Conservation (phyloP, 2,329 filamentous ascomycete genomes). For the Fusarium acutatum region DNA sequence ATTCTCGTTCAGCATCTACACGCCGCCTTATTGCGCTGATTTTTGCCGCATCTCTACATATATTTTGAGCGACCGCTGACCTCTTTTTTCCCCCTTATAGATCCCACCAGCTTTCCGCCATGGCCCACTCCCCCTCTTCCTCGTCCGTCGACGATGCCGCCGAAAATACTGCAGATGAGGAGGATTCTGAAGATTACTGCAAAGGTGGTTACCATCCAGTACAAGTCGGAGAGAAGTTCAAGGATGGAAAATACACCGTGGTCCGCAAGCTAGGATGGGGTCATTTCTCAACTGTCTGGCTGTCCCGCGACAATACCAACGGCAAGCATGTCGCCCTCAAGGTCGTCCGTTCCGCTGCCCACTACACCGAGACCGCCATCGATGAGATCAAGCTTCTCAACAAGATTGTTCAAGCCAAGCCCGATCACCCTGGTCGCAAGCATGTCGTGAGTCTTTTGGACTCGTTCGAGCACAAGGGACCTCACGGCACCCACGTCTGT, state of each 20-base stretch:
- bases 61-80: constrained; percentile 24
- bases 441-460: constrained; percentile 97
- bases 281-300: constrained; percentile 97
- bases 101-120: constrained; percentile 64
- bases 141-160: constrained; percentile 83
- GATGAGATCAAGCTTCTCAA: constrained; percentile 99
- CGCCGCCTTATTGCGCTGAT: constrained; percentile 14
- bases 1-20: constrained; percentile 22
- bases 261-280: constrained; percentile 98
- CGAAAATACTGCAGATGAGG: constrained; percentile 96
- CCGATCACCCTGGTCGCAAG: constrained; percentile 89
- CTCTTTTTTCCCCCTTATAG: constrained; percentile 45
- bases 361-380: constrained; percentile 98
- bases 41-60: constrained; percentile 6
- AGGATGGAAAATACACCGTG: constrained; percentile 95
- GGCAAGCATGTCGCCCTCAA: constrained; percentile 97
- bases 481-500: constrained; percentile 95
- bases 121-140: constrained; percentile 79
- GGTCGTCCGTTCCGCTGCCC: constrained; percentile 94
- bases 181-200: constrained; percentile 99
- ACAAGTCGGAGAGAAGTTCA: constrained; percentile 93
- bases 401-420: constrained; percentile 95
- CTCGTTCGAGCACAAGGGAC: constrained; percentile 97
- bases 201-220: constrained; percentile 99
- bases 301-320: constrained; percentile 82